A percentile compares a stretch with the other conserved stretches of the same genome.
Evolutionary conservation across 2,329 filamentous ascomycete species (phyloP).

Genomic region (Fusarium lateritium): DNA sequence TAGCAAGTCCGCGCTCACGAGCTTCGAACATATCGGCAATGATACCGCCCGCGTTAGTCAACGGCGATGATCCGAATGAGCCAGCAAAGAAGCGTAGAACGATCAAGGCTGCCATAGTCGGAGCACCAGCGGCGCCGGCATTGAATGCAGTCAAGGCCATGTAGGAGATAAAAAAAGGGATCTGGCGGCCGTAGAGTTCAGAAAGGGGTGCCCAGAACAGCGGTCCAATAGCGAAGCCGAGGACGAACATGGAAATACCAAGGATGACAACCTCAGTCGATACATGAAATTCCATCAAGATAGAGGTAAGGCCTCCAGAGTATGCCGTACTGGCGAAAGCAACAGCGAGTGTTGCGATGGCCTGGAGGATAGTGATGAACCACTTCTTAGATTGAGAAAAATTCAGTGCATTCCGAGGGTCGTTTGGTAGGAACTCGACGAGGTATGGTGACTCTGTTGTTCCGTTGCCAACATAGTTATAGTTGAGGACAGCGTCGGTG

Average conservation of each 20-base stretch:
- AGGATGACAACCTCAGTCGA: conserved; percentile 68
- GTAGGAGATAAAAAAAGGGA: conserved; percentile 73
- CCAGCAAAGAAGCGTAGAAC: conserved; percentile 80
- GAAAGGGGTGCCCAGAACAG: conserved; percentile 77
- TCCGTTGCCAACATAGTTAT: conserved; percentile 72
- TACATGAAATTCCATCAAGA: conserved; percentile 69
- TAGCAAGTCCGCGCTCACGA: conserved; percentile 69
- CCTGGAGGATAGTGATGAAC: conserved; percentile 73
- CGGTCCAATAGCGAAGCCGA: conserved; percentile 74
- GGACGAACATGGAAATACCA: conserved; percentile 75
- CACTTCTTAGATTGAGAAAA: conserved; percentile 74
- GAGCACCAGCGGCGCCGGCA: conserved; percentile 69
- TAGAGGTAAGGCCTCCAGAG: conserved; percentile 68
- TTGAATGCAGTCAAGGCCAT: conserved; percentile 73
- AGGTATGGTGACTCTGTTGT: conserved; percentile 77
- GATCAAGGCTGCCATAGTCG: conserved; percentile 72
- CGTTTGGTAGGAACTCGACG: conserved; percentile 77
- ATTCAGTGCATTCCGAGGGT: conserved; percentile 76
- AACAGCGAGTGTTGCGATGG: conserved; percentile 77
- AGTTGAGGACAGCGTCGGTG: conserved; percentile 68
- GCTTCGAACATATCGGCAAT: conserved; percentile 75
- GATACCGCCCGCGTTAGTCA: conserved; percentile 74
- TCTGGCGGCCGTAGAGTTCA: conserved; percentile 74
- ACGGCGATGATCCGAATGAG: conserved; percentile 72
- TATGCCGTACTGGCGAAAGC: conserved; percentile 80